Evolutionary conservation across 352 stramenopile species (phyloP).

Genomic region (Phytopythium delawarense): DNA sequence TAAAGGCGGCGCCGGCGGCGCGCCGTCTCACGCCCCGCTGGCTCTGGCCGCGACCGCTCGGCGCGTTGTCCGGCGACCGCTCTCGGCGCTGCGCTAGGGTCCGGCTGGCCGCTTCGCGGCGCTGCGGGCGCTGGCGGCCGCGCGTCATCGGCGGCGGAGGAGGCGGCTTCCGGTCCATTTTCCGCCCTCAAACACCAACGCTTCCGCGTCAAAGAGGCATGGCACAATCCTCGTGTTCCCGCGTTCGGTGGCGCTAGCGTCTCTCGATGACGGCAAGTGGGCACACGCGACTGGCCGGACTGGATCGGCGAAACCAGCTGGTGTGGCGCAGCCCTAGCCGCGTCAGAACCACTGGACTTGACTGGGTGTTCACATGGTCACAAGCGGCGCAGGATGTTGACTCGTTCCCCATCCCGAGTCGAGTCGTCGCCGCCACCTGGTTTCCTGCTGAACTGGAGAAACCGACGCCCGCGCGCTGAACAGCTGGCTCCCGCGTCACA

Average conservation of each 20-base stretch:
- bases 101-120: neutral
- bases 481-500: neutral
- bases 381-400: neutral
- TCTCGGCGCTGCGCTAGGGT: neutral
- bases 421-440: neutral
- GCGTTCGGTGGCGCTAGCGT: neutral
- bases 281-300: neutral
- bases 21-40: slow-evolving; percentile 5
- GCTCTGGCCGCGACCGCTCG: neutral
- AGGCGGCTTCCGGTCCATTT: neutral
- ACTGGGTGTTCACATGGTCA: too few species aligned
- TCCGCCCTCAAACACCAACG: neutral
- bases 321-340: neutral
- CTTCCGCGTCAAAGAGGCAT: neutral
- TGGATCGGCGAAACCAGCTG: slow-evolving; percentile 2
- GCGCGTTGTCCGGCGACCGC: neutral
- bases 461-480: neutral
- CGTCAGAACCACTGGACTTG: too few species aligned
- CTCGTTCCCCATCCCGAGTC: neutral
- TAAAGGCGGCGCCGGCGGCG: slow-evolving; percentile 3
- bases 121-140: neutral
- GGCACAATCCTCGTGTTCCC: neutral
- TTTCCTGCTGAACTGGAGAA: slow-evolving; percentile 1
- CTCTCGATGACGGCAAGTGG: neutral
- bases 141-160: neutral